Percentiles rank a stretch among this genome's conserved stretches.
Evolutionary conservation across 805 yeast genomes (phyloP).

Genomic region (Yarrowia phangngaensis): DNA sequence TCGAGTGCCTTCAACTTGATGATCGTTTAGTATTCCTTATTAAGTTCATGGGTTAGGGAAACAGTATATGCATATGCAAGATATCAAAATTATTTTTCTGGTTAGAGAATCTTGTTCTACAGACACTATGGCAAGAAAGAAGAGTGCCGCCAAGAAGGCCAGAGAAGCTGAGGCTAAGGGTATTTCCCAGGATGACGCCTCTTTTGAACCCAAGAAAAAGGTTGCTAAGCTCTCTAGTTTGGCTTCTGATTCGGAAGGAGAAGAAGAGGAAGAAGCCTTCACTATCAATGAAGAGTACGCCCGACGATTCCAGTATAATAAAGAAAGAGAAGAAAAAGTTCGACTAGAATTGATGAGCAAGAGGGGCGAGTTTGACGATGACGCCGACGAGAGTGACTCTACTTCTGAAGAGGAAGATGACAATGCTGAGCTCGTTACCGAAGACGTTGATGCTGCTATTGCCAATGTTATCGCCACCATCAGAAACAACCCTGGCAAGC

Average conservation of each 20-base stretch:
- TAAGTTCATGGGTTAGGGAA: no score
- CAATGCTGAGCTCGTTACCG: conserved; percentile 80
- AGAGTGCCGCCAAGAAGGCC: conserved; percentile 75
- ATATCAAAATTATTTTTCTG: conserved; percentile 23
- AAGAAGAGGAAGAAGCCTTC: conserved; percentile 29
- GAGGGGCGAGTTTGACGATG: conserved; percentile 44
- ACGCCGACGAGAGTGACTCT: conserved; percentile 51
- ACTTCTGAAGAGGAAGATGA: conserved; percentile 64
- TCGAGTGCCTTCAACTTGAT: no score
- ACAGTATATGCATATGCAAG: conserved; percentile 14
- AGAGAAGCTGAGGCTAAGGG: conserved; percentile 41
- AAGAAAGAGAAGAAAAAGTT: conserved; percentile 37
- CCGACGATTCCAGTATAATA: conserved; percentile 36
- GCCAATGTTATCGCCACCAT: conserved; percentile 67
- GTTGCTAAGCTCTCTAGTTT: not conserved
- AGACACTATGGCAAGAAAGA: conserved; percentile 76
- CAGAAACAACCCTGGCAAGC: conserved; percentile 56
- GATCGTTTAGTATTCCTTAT: no score
- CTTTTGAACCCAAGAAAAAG: conserved; percentile 33
- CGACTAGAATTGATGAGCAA: conserved; percentile 35
- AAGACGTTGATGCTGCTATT: conserved; percentile 77
- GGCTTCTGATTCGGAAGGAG: conserved; percentile 30
- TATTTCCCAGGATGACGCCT: not conserved
- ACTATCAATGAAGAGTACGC: conserved; percentile 34
- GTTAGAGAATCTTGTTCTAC: no score